These are phyloP conservation scores for Buddleja alternifolia DNA, from an alignment of 257 asterid genomes.

Conservation along the genomic window DNA sequence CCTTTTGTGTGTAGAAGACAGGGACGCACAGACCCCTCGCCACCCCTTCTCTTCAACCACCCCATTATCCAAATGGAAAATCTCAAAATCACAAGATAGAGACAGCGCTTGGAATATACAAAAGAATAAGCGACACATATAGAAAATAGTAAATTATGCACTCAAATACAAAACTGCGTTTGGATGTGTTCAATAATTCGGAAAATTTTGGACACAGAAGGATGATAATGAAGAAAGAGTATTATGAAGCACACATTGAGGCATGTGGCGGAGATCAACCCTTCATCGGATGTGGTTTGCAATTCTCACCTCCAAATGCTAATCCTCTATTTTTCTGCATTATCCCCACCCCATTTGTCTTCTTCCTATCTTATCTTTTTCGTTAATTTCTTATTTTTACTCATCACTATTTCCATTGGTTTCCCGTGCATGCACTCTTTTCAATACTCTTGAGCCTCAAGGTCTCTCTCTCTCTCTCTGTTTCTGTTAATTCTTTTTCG, in stretches of 20 bases:
- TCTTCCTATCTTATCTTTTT: constrained; percentile 40
- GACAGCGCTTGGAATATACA: background rate
- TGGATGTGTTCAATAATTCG: no score
- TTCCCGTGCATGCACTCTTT: constrained; percentile 40
- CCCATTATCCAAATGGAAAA: constrained; percentile 2
- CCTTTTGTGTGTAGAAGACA: no score
- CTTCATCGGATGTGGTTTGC: constrained; percentile 53
- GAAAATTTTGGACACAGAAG: no score
- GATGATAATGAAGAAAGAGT: background rate
- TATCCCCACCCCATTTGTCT: constrained; percentile 46
- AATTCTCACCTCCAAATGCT: constrained; percentile 53
- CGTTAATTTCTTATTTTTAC: constrained; percentile 5
- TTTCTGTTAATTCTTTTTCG: background rate
- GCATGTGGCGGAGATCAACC: constrained; percentile 41
- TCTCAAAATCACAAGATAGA: constrained; percentile 2
- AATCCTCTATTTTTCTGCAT: constrained; percentile 50
- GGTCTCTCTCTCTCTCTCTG: constrained; percentile 35
- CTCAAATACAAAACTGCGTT: no score
- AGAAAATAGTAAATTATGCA: background rate
- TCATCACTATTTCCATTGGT: background rate
- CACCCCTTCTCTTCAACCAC: background rate
- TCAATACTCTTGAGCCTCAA: constrained; percentile 37
- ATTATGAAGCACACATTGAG: no score
- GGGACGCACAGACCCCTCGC: background rate
- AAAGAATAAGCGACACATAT: background rate